Base-by-base conservation (phyloP, 2,329 filamentous ascomycete species). In the Chaetomium olivaceum region DNA sequence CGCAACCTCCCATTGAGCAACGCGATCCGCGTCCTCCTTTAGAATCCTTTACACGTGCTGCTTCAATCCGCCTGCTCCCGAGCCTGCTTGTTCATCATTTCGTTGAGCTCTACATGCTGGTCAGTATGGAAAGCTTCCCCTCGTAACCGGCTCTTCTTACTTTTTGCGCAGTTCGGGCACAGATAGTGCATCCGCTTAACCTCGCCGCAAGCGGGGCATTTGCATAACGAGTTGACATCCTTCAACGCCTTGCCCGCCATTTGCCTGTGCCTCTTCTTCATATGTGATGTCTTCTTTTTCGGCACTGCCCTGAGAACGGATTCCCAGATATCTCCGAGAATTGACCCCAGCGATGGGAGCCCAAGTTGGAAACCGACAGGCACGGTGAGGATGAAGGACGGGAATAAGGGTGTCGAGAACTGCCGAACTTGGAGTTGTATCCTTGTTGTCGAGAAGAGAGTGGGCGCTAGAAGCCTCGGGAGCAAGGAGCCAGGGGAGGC, bases 221-320 rank as follows among this genome's bases (percentile, higher is more conserved):
- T 91, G 81, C 93, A 96, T 72, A 99, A 80, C 62, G 87, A 86
- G 69, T 90, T 95, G 65, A 96, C 88, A 76, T 99, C 95, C 80
- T 97, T 91, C 72, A 99, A 79, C 54, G 89, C 94, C 81, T 99
- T 99, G 74, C 95, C 95, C 27, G 93, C 94, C 89, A 98, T 91
- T 76, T 96, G 93, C 74, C 96, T 88, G 76, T 93, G 89, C 72
- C 95, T 87, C 84, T 93, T 97, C 82, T 95, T 97, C 83, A 92
- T 92, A 78, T 99, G 92, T 51, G 94, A 97, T 39, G 93, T 96
- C 86, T 98, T 99, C 82, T 97, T 98, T 85, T 99, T 99, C 5
- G 95, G 95, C 19, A 98, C 95, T 1, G 95, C 95, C 71, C 89
- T 89, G 71, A 99, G 83, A 55, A 99, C 86, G 6, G 91, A 93